These are phyloP conservation scores for Vitis hybrid DNA, from an alignment of 177 flowering plant genomes.

Conservation along the genomic window DNA sequence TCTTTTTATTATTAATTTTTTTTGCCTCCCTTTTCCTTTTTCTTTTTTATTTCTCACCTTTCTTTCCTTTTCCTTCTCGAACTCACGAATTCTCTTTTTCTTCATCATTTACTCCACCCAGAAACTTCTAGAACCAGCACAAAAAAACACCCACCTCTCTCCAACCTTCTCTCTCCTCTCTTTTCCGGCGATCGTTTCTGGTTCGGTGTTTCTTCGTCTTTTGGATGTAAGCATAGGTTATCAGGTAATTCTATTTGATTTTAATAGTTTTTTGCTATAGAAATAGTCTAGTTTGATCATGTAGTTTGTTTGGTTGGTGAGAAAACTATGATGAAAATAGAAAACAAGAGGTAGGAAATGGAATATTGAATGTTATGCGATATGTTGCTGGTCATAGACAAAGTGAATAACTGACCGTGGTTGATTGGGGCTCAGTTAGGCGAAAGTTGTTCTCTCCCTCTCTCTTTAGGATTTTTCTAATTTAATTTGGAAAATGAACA, in stretches of 20 bases:
- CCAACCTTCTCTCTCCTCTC: slow-evolving; percentile 1
- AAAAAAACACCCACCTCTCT: slow-evolving; percentile 12
- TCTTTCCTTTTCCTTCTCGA: slow-evolving; percentile 25
- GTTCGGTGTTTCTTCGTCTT: background rate
- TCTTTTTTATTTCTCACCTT: background rate
- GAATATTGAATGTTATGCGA: background rate
- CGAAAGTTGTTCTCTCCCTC: background rate
- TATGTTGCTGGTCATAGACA: background rate
- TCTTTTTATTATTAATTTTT: background rate
- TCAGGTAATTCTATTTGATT: slow-evolving; percentile 1
- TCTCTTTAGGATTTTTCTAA: background rate
- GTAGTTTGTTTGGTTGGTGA: slow-evolving; percentile 1
- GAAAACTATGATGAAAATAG: background rate
- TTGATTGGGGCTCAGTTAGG: background rate
- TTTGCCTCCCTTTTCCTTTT: background rate
- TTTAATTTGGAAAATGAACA: too few species aligned
- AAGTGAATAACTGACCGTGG: background rate
- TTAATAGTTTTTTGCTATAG: background rate
- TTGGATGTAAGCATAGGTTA: background rate
- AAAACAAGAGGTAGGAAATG: background rate
- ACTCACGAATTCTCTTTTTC: slow-evolving; percentile 18
- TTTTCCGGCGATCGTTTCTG: background rate
- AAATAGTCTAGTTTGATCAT: background rate
- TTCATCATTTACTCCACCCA: slow-evolving; percentile 17
- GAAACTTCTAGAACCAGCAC: slow-evolving; percentile 61